phyloP scores from a whole-genome alignment of 768 basidiomycete genomes.

The Thelephora ganbajun region DNA sequence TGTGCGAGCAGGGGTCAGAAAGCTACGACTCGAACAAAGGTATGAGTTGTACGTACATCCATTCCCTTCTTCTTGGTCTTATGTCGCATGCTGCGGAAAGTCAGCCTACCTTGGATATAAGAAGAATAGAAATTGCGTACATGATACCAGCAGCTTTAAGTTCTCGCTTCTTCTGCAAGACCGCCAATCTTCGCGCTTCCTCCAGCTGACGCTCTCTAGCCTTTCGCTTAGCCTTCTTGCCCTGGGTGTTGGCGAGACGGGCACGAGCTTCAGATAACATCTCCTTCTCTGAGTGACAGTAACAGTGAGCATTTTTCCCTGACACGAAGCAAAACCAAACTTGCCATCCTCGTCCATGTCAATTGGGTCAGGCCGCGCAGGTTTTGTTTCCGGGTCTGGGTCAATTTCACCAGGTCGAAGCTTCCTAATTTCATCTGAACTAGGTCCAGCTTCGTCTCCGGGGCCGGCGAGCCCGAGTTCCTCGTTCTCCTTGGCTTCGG shows the following conservation, averaged over 20 bases:
- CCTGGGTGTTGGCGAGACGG: conserved; percentile 95
- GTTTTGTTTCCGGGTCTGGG: conserved; percentile 96
- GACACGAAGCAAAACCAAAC: conserved; percentile 9
- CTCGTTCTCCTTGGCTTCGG: conserved; percentile 91
- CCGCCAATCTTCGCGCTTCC: conserved; percentile 86
- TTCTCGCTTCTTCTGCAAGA: conserved; percentile 95
- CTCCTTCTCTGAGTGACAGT: conserved; percentile 67
- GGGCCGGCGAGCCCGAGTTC: conserved; percentile 86
- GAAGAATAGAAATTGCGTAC: conserved; percentile 26
- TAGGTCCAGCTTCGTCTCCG: conserved; percentile 62
- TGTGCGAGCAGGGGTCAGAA: conserved; percentile 17
- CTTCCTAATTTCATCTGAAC: conserved; percentile 83
- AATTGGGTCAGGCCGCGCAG: conserved; percentile 95
- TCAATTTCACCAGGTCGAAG: conserved; percentile 95
- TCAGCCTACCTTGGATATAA: background rate
- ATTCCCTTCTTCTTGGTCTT: conserved; percentile 96
- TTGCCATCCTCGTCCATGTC: conserved; percentile 99
- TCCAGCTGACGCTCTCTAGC: conserved; percentile 95
- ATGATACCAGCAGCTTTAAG: conserved; percentile 97
- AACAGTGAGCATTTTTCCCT: conserved; percentile 3
- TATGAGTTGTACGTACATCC: conserved; percentile 50
- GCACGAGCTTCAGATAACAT: conserved; percentile 99
- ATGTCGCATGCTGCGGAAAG: conserved; percentile 57
- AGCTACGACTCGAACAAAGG: conserved; percentile 5
- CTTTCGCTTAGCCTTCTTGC: conserved; percentile 98